These are phyloP conservation scores for Hypoxylon sp. DNA, from an alignment of 2,329 filamentous ascomycete genomes.

Conservation along the genomic window DNA sequence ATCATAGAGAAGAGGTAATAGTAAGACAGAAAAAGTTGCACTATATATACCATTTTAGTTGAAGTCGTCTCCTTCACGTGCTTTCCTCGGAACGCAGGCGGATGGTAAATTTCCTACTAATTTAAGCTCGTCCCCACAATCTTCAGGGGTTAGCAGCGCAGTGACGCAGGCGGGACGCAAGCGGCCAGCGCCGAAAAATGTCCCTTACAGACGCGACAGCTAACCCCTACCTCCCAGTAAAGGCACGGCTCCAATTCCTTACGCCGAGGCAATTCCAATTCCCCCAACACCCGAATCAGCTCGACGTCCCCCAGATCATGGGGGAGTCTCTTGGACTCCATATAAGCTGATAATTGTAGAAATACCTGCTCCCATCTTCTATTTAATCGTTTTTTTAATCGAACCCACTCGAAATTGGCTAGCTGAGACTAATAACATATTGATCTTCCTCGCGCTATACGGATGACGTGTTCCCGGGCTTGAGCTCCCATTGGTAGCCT, in stretches of 20 bases:
- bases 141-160: constrained; percentile 22
- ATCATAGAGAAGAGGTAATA: neutral
- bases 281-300: constrained; percentile 31
- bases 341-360: constrained; percentile 26
- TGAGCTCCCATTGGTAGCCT: constrained; percentile 40
- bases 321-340: constrained; percentile 13
- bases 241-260: constrained; percentile 26
- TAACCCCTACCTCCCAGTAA: constrained; percentile 6
- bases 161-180: constrained; percentile 36
- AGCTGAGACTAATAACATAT: constrained; percentile 9
- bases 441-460: constrained; percentile 19
- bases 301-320: constrained; percentile 23
- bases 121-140: constrained; percentile 27
- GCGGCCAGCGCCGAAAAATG: constrained; percentile 25
- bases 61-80: constrained; percentile 36
- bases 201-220: constrained; percentile 11
- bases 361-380: constrained; percentile 4
- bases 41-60: constrained; percentile 6
- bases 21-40: neutral
- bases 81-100: constrained; percentile 15
- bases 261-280: constrained; percentile 42
- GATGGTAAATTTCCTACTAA: constrained; percentile 27
- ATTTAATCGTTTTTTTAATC: constrained; percentile 19
- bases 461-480: constrained; percentile 43
- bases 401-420: constrained; percentile 24